Evolutionary conservation across 371 early-diverging fungal genomes (phyloP), one percentile per base, ranked within the genome.

Genomic region (Chytridium lagenaria): DNA sequence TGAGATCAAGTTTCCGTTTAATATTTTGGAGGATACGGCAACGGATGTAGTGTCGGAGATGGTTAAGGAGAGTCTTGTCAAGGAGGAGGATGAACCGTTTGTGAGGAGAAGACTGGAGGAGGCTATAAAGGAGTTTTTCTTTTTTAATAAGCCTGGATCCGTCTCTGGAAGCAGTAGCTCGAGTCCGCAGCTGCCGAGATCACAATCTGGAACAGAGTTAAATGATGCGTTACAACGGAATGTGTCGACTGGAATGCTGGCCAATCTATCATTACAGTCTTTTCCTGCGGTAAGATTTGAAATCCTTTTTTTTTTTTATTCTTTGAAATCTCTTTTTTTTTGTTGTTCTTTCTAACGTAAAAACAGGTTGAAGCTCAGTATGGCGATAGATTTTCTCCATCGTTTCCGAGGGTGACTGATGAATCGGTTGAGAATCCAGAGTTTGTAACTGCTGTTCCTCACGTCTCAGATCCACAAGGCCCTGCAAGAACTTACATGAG

Each of bases 1-100:
- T 75, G 88, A 90, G 74, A 87, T 92, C 76, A 90, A 89, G 77
- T 94, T 94, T 80, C 88, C 90, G 19, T 94, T 90, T 76, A 81
- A 91, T 71, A 69, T 88, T 37, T 78, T 80, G 23, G 84, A 85
- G 1, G 94, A 94, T 72, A 93, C 93, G 0, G 86, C 88, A n/a
- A 88, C 88, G 16, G 87, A 86, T 51, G 91, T 94, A 1, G 90
- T 92, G 0, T 77, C 71, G 10, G 86, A 83, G 73, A 81, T 85
- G 83, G 81, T 86, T 5, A 44, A 73, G 34, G 86, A 85, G 78
- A 76, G 77, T 26, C 74, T 86, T 2, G 79, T 86, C 49, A 74
- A 76, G 30, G 77, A 51, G n/a, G 55, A 30, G 30, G 84, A 85
- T 66, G 79, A 80, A 71, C 77, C 75, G 31, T 39, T 86, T 22